Conservation (phyloP, 257 asterid species). For the Prunella vulgaris region DNA sequence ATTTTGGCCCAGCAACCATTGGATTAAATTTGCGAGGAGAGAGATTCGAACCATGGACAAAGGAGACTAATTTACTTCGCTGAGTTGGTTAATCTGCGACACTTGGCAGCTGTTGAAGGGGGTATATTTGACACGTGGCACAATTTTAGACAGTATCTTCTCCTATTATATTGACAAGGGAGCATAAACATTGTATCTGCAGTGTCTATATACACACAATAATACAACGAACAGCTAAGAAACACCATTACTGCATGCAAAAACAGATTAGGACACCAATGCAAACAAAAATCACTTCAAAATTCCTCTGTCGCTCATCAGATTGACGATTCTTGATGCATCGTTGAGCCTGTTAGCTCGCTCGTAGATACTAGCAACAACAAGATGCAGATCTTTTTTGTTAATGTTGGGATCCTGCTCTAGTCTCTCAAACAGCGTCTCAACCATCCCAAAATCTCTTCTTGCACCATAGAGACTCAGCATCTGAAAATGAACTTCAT, state of each 20-base stretch:
- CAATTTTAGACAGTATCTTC: no score
- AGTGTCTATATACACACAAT: neutral
- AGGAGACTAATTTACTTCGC: no score
- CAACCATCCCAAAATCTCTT: slow-evolving; percentile 62
- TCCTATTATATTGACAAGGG: neutral
- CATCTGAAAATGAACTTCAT: slow-evolving; percentile 93
- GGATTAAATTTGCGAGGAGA: no score
- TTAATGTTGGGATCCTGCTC: slow-evolving; percentile 56
- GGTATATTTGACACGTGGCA: no score
- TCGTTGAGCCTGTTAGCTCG: slow-evolving; percentile 75
- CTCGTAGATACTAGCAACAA: slow-evolving; percentile 77
- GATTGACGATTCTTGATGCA: slow-evolving; percentile 61
- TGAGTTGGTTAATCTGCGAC: no score
- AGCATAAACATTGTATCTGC: neutral
- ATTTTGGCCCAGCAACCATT: no score
- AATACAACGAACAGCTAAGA: neutral
- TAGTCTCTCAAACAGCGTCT: slow-evolving; percentile 48
- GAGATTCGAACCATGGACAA: no score
- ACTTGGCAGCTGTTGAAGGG: no score
- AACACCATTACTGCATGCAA: neutral
- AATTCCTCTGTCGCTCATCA: slow-evolving; percentile 53
- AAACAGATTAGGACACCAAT: slow-evolving; percentile 3
- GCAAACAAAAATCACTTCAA: slow-evolving; percentile 17
- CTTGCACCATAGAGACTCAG: slow-evolving; percentile 64
- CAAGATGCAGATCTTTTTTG: slow-evolving; percentile 76